These are phyloP conservation scores for Elsinoe batatas DNA, from an alignment of 2,329 filamentous ascomycete genomes.

Conservation along the genomic window DNA sequence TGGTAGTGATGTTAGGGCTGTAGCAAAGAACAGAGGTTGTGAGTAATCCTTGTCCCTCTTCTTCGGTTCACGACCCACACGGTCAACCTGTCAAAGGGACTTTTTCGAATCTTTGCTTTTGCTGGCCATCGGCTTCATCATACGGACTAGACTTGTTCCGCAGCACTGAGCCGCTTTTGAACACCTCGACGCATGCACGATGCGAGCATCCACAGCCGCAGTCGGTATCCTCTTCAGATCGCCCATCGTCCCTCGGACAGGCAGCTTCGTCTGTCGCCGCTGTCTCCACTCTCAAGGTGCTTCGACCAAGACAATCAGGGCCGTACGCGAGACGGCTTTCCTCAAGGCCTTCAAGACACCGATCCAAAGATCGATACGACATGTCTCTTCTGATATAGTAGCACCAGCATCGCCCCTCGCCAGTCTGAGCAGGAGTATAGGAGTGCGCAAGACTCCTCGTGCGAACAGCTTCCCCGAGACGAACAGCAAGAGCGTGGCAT, in stretches of 20 bases:
- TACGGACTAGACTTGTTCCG: not conserved
- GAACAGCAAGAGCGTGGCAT: conserved; percentile 68
- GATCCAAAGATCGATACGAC: conserved; percentile 17
- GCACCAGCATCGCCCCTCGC: conserved; percentile 23
- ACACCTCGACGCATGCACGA: not conserved
- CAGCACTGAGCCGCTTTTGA: not conserved
- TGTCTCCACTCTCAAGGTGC: conserved; percentile 25
- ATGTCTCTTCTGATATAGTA: conserved; percentile 17
- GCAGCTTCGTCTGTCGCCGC: conserved; percentile 23
- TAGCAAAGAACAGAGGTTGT: not conserved
- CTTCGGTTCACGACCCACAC: not conserved
- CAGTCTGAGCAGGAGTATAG: conserved; percentile 24
- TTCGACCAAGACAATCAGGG: conserved; percentile 17
- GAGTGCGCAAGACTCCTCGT: conserved; percentile 12
- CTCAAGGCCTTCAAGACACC: conserved; percentile 26
- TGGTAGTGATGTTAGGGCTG: too few species aligned
- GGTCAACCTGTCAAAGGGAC: conserved; percentile 7
- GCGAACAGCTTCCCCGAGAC: conserved; percentile 45
- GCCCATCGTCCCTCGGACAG: not conserved
- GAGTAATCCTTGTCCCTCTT: conserved; percentile 1
- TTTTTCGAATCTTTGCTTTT: conserved; percentile 5
- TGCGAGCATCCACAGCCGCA: conserved; percentile 14
- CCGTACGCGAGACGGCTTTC: conserved; percentile 26
- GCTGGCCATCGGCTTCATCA: conserved; percentile 10
- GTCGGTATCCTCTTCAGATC: conserved; percentile 11